These are phyloP conservation scores for Endocalyx cinctus DNA, from an alignment of 2,329 filamentous ascomycete species.

Conservation along the genomic window DNA sequence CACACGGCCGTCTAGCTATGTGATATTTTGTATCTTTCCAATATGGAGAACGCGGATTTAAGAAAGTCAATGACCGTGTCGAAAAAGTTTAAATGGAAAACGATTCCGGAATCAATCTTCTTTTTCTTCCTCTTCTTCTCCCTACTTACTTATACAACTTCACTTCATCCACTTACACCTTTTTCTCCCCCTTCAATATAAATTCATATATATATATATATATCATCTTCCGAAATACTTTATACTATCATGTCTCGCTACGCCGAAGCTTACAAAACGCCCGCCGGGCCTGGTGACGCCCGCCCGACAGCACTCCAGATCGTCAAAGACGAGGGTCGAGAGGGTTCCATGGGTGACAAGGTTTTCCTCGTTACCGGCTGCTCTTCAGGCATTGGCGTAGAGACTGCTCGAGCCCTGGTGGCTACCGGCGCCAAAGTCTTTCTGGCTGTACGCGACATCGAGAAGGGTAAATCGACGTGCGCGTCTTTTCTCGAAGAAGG, in stretches of 20 bases:
- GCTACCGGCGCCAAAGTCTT: constrained; percentile 10
- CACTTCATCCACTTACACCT: too few species aligned
- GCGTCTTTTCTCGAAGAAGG: constrained; percentile 5
- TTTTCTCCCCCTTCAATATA: too few species aligned
- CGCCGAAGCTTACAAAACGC: constrained; percentile 2
- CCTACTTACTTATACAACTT: too few species aligned
- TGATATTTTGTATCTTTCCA: too few species aligned
- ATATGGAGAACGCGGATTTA: too few species aligned
- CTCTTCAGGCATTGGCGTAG: not conserved
- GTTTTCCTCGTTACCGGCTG: constrained; percentile 12
- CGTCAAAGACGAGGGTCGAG: constrained; percentile 26
- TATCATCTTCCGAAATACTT: too few species aligned
- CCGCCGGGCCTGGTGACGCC: constrained; percentile 28
- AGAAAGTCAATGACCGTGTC: too few species aligned
- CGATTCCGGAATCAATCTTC: too few species aligned
- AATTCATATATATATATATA: too few species aligned
- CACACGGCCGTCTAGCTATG: too few species aligned
- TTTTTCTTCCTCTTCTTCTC: too few species aligned
- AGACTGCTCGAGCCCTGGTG: not conserved
- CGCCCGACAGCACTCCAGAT: constrained; percentile 34
- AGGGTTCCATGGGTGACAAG: constrained; percentile 29
- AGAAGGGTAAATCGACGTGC: constrained; percentile 10
- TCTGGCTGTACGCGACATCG: constrained; percentile 9
- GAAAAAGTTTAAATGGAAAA: too few species aligned
- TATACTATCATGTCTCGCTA: constrained; percentile 10